Conservation (phyloP, 345 rosid species). For the Abelmoschus esculentus region DNA sequence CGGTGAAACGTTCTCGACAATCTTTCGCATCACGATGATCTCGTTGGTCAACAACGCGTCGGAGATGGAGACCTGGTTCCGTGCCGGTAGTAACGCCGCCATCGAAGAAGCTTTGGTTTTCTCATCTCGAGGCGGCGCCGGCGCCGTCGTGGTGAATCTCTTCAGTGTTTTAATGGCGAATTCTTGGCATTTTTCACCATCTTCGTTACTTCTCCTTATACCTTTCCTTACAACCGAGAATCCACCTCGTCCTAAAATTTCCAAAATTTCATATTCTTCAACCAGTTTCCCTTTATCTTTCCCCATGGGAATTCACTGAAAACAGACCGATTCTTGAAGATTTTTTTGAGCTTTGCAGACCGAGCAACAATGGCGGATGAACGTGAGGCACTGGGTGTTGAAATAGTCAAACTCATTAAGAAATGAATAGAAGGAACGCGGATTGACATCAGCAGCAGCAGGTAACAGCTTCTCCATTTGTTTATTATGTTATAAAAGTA, state of each 20-base stretch:
- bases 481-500: slow-evolving; percentile 13
- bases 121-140: slow-evolving; percentile 6
- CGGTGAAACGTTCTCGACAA: slow-evolving; percentile 56
- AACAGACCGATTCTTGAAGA: neutral
- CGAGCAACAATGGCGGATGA: neutral
- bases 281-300: slow-evolving; percentile 37
- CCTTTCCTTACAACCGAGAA: slow-evolving; percentile 64
- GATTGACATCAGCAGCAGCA: slow-evolving; percentile 23
- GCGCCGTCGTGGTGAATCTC: slow-evolving; percentile 25
- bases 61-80: slow-evolving; percentile 47
- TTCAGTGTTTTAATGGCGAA: slow-evolving; percentile 51
- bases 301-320: slow-evolving; percentile 27
- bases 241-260: slow-evolving; percentile 53
- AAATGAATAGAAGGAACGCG: slow-evolving; percentile 10
- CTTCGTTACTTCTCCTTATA: slow-evolving; percentile 23
- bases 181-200: slow-evolving; percentile 13
- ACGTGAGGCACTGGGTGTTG: neutral
- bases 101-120: slow-evolving; percentile 19
- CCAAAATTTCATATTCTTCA: slow-evolving; percentile 46
- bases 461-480: slow-evolving; percentile 9
- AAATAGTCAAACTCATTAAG: neutral
- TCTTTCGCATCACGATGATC: slow-evolving; percentile 55
- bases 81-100: slow-evolving; percentile 20
- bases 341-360: neutral
- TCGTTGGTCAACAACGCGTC: slow-evolving; percentile 56